These are phyloP conservation scores for Trichoderma polysporum DNA, from an alignment of 2,329 filamentous ascomycete genomes.

Conservation along the genomic window DNA sequence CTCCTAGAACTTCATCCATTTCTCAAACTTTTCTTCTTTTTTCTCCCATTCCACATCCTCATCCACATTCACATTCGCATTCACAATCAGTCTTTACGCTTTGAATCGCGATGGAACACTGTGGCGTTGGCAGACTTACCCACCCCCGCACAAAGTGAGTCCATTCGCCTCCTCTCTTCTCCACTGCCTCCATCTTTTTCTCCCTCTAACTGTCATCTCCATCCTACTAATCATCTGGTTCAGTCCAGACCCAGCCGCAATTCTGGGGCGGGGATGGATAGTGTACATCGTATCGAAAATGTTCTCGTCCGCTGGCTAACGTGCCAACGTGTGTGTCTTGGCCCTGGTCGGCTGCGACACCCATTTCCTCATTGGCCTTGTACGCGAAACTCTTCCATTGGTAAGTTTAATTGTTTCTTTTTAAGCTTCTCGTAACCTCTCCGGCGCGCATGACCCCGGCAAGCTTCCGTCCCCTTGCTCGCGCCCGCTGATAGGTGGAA, in stretches of 20 bases:
- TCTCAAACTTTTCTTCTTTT: not conserved
- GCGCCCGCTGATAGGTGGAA: conserved; percentile 14
- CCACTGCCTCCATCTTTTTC: not conserved
- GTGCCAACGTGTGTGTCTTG: too few species aligned
- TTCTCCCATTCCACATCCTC: not conserved
- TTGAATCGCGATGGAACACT: not conserved
- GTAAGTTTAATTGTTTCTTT: conserved; percentile 11
- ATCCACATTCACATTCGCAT: not conserved
- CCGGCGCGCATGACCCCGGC: not conserved
- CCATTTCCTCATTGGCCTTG: not conserved
- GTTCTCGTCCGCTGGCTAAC: too few species aligned
- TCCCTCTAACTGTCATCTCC: not conserved
- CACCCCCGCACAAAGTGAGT: not conserved
- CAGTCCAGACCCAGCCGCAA: not conserved
- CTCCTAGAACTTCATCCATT: not conserved
- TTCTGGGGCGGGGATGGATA: too few species aligned
- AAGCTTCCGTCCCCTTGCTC: not conserved
- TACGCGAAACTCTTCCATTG: not conserved
- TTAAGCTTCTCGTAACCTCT: conserved; percentile 9
- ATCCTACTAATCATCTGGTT: not conserved
- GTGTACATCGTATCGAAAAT: not conserved
- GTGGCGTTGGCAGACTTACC: not conserved
- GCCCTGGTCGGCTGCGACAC: not conserved
- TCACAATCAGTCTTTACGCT: not conserved
- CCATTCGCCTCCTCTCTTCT: not conserved